Conservation (phyloP, 805 yeast genomes). For the Candida odintsovae region DNA sequence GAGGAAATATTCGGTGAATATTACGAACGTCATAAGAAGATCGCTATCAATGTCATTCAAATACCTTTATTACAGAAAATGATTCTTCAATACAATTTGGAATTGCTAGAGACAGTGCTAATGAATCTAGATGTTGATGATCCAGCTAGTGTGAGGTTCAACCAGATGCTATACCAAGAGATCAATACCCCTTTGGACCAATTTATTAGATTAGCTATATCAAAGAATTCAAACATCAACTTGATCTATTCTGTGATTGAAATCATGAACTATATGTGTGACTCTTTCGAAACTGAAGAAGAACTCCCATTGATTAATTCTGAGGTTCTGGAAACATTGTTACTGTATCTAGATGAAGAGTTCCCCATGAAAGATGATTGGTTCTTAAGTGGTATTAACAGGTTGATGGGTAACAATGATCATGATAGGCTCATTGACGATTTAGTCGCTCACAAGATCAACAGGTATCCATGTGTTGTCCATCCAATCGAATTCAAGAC, state of each 20-base stretch:
- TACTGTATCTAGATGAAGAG: constrained; percentile 36
- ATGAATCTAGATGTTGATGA: constrained; percentile 10
- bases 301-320: constrained; percentile 9
- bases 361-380: constrained; percentile 35
- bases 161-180: constrained; percentile 1
- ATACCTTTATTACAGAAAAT: constrained; percentile 44
- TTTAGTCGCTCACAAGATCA: constrained; percentile 30
- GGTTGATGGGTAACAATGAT: constrained; percentile 45
- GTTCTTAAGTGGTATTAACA: constrained; percentile 47
- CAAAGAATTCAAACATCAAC: constrained; percentile 45
- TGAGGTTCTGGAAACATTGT: constrained; percentile 24
- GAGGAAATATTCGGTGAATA: constrained; percentile 21
- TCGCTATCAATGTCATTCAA: constrained; percentile 33
- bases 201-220: constrained; percentile 36
- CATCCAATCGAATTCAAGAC: constrained; percentile 6
- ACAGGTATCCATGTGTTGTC: constrained; percentile 12
- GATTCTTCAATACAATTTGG: constrained; percentile 45
- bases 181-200: constrained; percentile 20
- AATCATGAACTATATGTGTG: constrained; percentile 40
- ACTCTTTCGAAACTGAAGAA: constrained; percentile 13
- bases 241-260: constrained; percentile 48
- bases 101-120: constrained; percentile 45
- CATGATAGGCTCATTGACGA: constrained; percentile 38
- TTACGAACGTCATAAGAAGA: constrained; percentile 15
- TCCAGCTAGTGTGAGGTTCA: not conserved